phyloP scores from a whole-genome alignment of 2,329 filamentous ascomycete species.

The Arthroderma sp. region DNA sequence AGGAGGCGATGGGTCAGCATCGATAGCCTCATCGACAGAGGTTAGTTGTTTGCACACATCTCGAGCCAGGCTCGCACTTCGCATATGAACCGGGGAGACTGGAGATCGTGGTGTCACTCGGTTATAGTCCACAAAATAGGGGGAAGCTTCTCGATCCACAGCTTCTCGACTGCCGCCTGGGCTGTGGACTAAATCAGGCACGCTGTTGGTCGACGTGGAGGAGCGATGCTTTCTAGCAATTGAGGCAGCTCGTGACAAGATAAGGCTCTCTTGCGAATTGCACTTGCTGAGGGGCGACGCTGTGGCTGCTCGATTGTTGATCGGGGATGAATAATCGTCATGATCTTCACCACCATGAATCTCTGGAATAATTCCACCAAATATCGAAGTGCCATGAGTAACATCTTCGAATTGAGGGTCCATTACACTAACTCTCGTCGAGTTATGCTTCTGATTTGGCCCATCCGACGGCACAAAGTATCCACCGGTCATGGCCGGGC shows the following conservation, averaged over 20 bases:
- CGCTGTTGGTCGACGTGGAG: slow-evolving; percentile 32
- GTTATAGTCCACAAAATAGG: slow-evolving; percentile 1
- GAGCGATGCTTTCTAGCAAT: slow-evolving; percentile 35
- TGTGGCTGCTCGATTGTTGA: slow-evolving; percentile 26
- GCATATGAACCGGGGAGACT: slow-evolving; percentile 15
- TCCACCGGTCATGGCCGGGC: slow-evolving; percentile 4
- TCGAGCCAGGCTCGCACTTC: slow-evolving; percentile 22
- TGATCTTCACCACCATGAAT: slow-evolving; percentile 36
- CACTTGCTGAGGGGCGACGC: slow-evolving; percentile 42
- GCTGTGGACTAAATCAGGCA: slow-evolving; percentile 33
- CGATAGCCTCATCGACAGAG: slow-evolving; percentile 15
- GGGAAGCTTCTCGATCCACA: slow-evolving; percentile 11
- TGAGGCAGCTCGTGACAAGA: slow-evolving; percentile 37
- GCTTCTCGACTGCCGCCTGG: slow-evolving; percentile 28
- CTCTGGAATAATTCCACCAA: slow-evolving; percentile 29
- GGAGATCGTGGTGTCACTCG: slow-evolving; percentile 7
- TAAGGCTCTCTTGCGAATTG: slow-evolving; percentile 44
- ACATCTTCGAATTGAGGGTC: slow-evolving; percentile 20
- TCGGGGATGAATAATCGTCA: slow-evolving; percentile 33
- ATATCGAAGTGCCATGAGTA: slow-evolving; percentile 22
- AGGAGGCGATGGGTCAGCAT: slow-evolving; percentile 11
- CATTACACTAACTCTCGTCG: slow-evolving; percentile 20
- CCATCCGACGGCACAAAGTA: slow-evolving; percentile 12
- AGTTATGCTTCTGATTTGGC: slow-evolving; percentile 11
- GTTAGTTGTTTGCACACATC: slow-evolving; percentile 21